Conservation (phyloP, 1,284 basidiomycete species). For the Xerocomus minutiporus region DNA sequence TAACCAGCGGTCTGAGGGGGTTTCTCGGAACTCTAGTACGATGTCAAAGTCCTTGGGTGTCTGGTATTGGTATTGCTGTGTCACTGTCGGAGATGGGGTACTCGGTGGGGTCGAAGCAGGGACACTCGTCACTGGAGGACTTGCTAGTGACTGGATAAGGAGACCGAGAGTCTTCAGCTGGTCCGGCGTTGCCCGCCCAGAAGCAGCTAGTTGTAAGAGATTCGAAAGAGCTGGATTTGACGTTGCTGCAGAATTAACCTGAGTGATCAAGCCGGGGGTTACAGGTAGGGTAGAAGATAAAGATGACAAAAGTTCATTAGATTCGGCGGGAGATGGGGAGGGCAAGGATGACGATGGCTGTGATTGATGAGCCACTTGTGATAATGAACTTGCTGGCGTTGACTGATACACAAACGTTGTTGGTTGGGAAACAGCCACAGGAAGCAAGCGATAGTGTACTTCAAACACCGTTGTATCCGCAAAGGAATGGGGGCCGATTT, state of each 20-base stretch:
- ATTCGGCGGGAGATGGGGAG: constrained; percentile 15
- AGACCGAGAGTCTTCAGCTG: constrained; percentile 61
- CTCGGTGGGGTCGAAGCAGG: constrained; percentile 7
- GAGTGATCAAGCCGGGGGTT: constrained; percentile 52
- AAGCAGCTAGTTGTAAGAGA: constrained; percentile 56
- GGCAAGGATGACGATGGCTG: not conserved
- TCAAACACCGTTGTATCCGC: constrained; percentile 62
- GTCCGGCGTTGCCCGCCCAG: constrained; percentile 53
- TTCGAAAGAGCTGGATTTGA: constrained; percentile 61
- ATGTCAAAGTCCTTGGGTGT: constrained; percentile 55
- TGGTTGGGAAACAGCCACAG: constrained; percentile 21
- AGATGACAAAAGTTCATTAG: constrained; percentile 39
- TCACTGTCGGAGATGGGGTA: constrained; percentile 12
- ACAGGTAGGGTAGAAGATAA: constrained; percentile 43
- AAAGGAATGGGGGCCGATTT: constrained; percentile 70
- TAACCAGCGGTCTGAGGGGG: constrained; percentile 54
- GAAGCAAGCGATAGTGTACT: constrained; percentile 46
- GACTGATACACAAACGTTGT: constrained; percentile 26
- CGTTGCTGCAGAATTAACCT: constrained; percentile 61
- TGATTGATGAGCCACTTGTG: constrained; percentile 12
- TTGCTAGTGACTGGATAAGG: constrained; percentile 55
- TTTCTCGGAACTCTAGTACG: constrained; percentile 65
- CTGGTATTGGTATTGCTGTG: constrained; percentile 21
- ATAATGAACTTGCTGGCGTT: constrained; percentile 11
- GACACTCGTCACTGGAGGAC: constrained; percentile 16